Evolutionary conservation across 2,329 filamentous ascomycete species (phyloP).

Genomic region (Coniochaeta hoffmannii): DNA sequence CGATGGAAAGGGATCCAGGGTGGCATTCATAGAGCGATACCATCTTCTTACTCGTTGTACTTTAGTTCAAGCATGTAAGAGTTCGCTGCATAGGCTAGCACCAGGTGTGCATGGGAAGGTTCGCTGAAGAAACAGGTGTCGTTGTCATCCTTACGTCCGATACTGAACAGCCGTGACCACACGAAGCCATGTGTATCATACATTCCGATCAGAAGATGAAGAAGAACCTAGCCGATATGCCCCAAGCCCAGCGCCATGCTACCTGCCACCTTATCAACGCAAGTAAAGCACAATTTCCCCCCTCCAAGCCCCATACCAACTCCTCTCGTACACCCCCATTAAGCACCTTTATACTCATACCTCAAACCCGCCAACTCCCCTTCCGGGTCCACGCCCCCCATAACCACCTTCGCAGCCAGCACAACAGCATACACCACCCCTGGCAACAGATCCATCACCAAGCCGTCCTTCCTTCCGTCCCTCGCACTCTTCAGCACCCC

Average conservation of each 20-base stretch:
- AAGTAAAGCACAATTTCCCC: too few species aligned
- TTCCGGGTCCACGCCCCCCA: constrained; percentile 62
- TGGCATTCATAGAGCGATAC: neutral
- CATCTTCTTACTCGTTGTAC: neutral
- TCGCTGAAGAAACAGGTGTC: too few species aligned
- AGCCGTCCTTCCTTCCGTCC: constrained; percentile 25
- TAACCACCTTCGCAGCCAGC: constrained; percentile 55
- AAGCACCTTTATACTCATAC: constrained; percentile 64
- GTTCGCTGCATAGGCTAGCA: too few species aligned
- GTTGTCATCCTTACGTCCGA: too few species aligned
- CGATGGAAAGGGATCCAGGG: neutral
- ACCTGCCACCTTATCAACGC: neutral
- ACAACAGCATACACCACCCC: constrained; percentile 53
- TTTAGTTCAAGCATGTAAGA: too few species aligned
- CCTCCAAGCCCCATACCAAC: neutral
- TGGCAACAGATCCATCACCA: constrained; percentile 42
- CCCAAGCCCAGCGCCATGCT: neutral
- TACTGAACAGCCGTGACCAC: too few species aligned
- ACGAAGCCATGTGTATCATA: too few species aligned
- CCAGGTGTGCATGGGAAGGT: too few species aligned
- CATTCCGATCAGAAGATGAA: too few species aligned
- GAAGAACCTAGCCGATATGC: neutral
- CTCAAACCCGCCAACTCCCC: constrained; percentile 53
- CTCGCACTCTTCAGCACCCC: constrained; percentile 25
- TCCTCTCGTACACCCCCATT: neutral